Evolutionary conservation across 495 filamentous ascomycete species (phyloP), one percentile per base, ranked within the genome.

Genomic region (Acidiella bohemica): DNA sequence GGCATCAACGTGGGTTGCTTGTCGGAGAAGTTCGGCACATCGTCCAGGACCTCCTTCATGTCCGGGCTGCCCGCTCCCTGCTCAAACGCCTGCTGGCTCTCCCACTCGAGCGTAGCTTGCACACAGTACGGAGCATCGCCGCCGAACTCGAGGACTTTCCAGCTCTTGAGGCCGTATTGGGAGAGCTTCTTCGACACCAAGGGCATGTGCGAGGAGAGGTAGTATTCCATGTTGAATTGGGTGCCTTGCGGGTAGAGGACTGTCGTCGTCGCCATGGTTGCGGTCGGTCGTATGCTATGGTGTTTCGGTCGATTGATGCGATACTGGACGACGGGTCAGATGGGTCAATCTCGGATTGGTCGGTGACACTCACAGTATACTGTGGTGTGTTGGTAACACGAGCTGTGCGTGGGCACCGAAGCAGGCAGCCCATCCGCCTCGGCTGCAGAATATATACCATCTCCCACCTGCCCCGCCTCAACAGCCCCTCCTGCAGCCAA

Each of bases 191-290:
- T 32, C 10, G 17, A 11, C 17, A 51, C 53, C 20, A 56, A 26
- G 4, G 45, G 36, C 53, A 55, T 55, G 46, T 55, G 53, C 9
- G 49, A 46, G 19, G 18, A 13, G 17, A 52, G 14, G 42, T 55
- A 55, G 39, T 56, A 56, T 37, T 53, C 50, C 45, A 56, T 49
- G 40, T 56, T 39, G 47, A 56, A 56, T 11, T 33, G 44, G 20
- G 36, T 29, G 14, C 44, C 53, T 14, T 46, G 10, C 23, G 53
- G 53, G 46, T 55, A 55, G 49, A 55, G 30, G 39, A 55, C 50
- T 18, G 50, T 53, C 32, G 34, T 31, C 20, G 42, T 40, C 9
- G 53, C 41, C 48, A 54, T 54, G 29, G 34, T 23, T 8, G 19
- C 23, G 20, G 32, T 34, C 13, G 8, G 20, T n/a, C n/a, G n/a